These are phyloP conservation scores for Emericellopsis cladophorae DNA, from an alignment of 2,329 filamentous ascomycete genomes.

Conservation along the genomic window DNA sequence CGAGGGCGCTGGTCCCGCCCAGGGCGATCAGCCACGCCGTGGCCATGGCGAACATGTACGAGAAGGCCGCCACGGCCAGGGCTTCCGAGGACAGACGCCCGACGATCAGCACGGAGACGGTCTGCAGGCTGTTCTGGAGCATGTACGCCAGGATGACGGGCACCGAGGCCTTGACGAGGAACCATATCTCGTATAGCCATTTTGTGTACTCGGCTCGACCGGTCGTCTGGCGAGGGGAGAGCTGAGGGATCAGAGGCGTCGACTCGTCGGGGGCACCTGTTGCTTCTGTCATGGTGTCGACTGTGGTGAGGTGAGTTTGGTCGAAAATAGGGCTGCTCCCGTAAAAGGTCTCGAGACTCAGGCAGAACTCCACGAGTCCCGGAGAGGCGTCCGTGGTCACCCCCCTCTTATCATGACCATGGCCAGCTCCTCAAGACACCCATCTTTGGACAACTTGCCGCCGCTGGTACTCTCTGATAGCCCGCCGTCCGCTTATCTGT, in stretches of 20 bases:
- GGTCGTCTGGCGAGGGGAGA: not conserved
- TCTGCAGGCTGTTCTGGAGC: constrained; percentile 77
- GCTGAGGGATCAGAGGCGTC: constrained; percentile 6
- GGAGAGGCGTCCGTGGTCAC: not conserved
- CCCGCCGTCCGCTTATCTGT: not conserved
- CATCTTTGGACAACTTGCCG: not conserved
- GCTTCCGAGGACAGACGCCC: constrained; percentile 70
- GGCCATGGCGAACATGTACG: constrained; percentile 89
- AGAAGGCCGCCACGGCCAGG: constrained; percentile 71
- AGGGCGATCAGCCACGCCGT: constrained; percentile 79
- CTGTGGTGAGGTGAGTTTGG: not conserved
- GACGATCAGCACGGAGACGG: constrained; percentile 67
- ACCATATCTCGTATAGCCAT: constrained; percentile 11
- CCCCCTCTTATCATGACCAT: too few relatives aligned
- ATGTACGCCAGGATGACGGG: constrained; percentile 78
- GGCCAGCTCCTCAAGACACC: too few relatives aligned
- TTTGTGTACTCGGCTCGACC: not conserved
- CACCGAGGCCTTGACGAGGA: constrained; percentile 55
- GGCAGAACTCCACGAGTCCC: too few relatives aligned
- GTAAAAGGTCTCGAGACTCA: too few relatives aligned
- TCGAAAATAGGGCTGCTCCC: too few relatives aligned
- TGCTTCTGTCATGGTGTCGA: not conserved
- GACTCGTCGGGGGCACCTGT: constrained; percentile 6
- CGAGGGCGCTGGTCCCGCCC: constrained; percentile 74
- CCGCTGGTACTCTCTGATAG: not conserved